Conservation (phyloP, 805 yeast genomes). For the Starmerella scarabaei region DNA sequence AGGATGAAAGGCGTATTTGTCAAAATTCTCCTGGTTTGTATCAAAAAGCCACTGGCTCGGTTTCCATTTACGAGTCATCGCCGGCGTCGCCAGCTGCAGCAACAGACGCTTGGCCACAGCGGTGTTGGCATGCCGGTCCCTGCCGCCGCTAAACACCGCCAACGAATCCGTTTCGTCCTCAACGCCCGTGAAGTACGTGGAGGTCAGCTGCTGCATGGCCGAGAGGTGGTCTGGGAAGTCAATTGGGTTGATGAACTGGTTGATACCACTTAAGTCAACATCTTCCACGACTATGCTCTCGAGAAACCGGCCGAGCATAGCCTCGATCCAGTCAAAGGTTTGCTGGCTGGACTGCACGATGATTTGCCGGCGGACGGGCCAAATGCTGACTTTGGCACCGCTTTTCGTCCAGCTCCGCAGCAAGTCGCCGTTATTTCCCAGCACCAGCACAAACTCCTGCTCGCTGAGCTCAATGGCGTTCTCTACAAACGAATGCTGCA, state of each 20-base stretch:
- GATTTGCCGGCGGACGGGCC: constrained; percentile 26
- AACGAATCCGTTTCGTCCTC: constrained; percentile 12
- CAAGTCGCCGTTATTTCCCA: constrained; percentile 31
- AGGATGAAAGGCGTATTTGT: constrained; percentile 8
- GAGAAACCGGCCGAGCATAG: constrained; percentile 22
- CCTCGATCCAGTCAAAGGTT: constrained; percentile 35
- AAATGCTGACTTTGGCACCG: constrained; percentile 32
- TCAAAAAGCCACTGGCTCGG: constrained; percentile 15
- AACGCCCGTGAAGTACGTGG: constrained; percentile 19
- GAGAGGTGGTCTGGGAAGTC: constrained; percentile 13
- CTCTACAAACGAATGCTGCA: constrained; percentile 22
- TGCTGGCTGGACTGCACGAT: constrained; percentile 31
- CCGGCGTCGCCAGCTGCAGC: constrained; percentile 7
- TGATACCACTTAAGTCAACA: constrained; percentile 26
- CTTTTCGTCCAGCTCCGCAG: constrained; percentile 32
- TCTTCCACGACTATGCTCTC: constrained; percentile 24
- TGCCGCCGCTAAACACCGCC: constrained; percentile 12
- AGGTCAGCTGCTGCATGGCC: constrained; percentile 24
- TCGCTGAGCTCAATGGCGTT: constrained; percentile 28
- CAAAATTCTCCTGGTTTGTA: constrained; percentile 6
- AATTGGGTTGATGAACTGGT: constrained; percentile 6
- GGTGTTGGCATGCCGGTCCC: constrained; percentile 7
- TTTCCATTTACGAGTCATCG: constrained; percentile 8
- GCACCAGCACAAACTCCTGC: constrained; percentile 32
- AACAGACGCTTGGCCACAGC: constrained; percentile 19